phyloP scores from a whole-genome alignment of 768 basidiomycete species.

The Tulasnella calospora region DNA sequence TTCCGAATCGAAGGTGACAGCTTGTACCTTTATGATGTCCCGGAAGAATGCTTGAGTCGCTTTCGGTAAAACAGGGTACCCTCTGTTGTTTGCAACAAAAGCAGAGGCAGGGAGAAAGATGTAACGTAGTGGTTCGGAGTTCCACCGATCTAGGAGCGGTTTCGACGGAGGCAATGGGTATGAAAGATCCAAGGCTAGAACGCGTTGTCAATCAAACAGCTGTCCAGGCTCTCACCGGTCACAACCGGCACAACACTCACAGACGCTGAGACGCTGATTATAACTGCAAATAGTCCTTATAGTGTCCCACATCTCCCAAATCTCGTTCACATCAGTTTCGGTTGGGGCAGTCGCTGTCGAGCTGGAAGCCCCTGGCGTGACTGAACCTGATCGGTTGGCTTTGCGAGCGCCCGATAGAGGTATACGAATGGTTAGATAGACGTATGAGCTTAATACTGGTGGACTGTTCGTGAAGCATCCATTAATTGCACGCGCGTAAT shows the following conservation, averaged over 20 bases:
- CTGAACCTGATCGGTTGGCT: slow-evolving; percentile 31
- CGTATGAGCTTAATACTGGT: slow-evolving; percentile 54
- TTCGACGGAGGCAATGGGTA: slow-evolving; percentile 77
- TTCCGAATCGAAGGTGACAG: neutral
- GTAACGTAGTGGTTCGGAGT: slow-evolving; percentile 85
- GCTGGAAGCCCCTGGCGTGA: neutral
- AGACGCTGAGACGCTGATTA: slow-evolving; percentile 62
- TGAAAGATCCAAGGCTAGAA: slow-evolving; percentile 78
- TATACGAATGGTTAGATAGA: slow-evolving; percentile 72
- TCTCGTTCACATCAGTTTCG: slow-evolving; percentile 60
- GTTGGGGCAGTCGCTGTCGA: slow-evolving; percentile 35
- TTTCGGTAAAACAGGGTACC: slow-evolving; percentile 94
- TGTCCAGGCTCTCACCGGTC: neutral
- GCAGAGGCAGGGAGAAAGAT: slow-evolving; percentile 84
- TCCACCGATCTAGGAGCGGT: slow-evolving; percentile 79
- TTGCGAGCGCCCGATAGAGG: slow-evolving; percentile 63
- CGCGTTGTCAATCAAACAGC: neutral
- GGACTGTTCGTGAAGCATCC: slow-evolving; percentile 57
- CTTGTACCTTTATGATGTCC: slow-evolving; percentile 76
- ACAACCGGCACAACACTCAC: slow-evolving; percentile 42
- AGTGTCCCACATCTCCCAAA: slow-evolving; percentile 99
- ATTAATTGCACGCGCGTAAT: slow-evolving; percentile 88
- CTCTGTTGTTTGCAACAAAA: slow-evolving; percentile 93
- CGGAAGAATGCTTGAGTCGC: slow-evolving; percentile 86
- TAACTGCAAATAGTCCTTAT: slow-evolving; percentile 88